Base-by-base conservation (phyloP, 768 basidiomycete genomes). In the Amanita fuliginea region DNA sequence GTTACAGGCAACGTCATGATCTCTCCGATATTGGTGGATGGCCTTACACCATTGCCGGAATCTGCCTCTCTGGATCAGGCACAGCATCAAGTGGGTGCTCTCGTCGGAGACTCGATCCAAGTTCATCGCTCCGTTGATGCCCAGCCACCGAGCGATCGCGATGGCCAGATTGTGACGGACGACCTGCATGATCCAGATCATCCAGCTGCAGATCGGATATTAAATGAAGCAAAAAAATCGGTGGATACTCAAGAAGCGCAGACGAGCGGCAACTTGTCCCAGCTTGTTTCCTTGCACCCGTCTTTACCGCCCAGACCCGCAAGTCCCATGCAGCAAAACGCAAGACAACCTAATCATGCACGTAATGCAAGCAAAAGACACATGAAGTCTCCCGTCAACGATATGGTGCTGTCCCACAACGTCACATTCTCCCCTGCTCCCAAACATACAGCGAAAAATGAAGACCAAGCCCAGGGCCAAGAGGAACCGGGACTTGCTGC, bases 11-110 rank as follows among this genome's bases (percentile, higher is more conserved):
- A 62, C 40, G 71, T 72, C 40, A 64, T 69, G 48, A 83, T 85
- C 41, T 85, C 85, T 2, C 83, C 85, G 1, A 82, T 86, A 47
- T 69, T 82, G 18, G 75, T 77, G 45, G 81, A 78, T 54, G 72
- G 80, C 24, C 67, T 86, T 42, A 78, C 67, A 57, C 73, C 82
- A 13, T 64, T 86, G 5, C 75, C 84, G 32, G 73, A 50, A 21
- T 34, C 21, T 13, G 32, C 28, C 19, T 41, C 48, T 2, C 10
- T 33, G 40, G 19, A 21, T 24, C 39, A 48, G n/a, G 13, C 33
- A n/a, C 39, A 48, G 22, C 28, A 26, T 28, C 47, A 40, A 19
- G 47, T n/a, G 9, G 26, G 16, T 8, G 6, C 14, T 9, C 18
- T 37, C 8, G 16, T 37, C 22, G 35, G n/a, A 30, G 26, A 35